A percentile compares a stretch with the other conserved stretches of the same genome.
phyloP scores from a whole-genome alignment of 345 rosid genomes.

The Bruguiera sexangula region DNA sequence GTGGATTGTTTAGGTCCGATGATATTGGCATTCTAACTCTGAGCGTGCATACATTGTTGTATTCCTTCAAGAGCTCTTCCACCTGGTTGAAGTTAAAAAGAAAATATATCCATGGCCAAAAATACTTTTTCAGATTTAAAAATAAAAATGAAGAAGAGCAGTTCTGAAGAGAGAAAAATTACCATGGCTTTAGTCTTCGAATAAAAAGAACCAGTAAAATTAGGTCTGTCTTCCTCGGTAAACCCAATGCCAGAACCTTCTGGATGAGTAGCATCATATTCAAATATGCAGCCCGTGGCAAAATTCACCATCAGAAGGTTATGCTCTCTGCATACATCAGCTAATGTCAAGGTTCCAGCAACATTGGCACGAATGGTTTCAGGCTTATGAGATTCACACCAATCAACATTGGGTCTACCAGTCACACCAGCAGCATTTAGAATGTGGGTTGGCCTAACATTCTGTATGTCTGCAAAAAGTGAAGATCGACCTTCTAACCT shows the following conservation, averaged over 20 bases:
- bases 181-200: slow-evolving; percentile 88
- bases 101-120: background rate
- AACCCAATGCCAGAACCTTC: slow-evolving; percentile 62
- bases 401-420: slow-evolving; percentile 77
- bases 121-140: background rate
- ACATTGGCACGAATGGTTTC: slow-evolving; percentile 77
- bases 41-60: slow-evolving; percentile 65
- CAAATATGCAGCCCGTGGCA: slow-evolving; percentile 79
- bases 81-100: slow-evolving; percentile 36
- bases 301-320: slow-evolving; percentile 61
- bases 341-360: slow-evolving; percentile 68
- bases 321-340: slow-evolving; percentile 71
- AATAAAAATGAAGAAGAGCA: background rate
- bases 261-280: slow-evolving; percentile 59
- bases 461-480: slow-evolving; percentile 50
- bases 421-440: slow-evolving; percentile 80
- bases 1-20: slow-evolving; percentile 66
- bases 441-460: slow-evolving; percentile 68
- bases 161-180: background rate
- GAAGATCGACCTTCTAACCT: slow-evolving; percentile 64
- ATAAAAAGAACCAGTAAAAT: slow-evolving; percentile 73
- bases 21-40: slow-evolving; percentile 77
- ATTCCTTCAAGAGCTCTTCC: slow-evolving; percentile 65
- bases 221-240: slow-evolving; percentile 67
- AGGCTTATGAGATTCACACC: slow-evolving; percentile 72